These are phyloP conservation scores for Leccinum uliginosum DNA, from an alignment of 768 basidiomycete species.

Conservation along the genomic window DNA sequence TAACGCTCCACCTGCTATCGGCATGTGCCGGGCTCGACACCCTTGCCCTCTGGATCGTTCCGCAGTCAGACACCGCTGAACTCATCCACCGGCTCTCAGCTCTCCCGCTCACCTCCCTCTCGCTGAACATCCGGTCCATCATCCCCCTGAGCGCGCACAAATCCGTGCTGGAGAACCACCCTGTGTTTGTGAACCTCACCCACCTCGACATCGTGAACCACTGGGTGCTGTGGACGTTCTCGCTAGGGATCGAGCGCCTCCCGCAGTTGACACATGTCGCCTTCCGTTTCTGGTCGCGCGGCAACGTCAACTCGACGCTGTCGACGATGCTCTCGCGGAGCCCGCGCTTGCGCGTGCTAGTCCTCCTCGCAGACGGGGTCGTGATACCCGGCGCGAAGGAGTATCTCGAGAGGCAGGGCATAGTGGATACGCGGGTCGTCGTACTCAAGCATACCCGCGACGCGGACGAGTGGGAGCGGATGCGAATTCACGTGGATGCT, in stretches of 20 bases:
- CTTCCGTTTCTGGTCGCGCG: constrained; percentile 16
- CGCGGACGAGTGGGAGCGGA: neutral
- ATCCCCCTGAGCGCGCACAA: neutral
- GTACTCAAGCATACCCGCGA: constrained; percentile 12
- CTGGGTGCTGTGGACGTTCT: constrained; percentile 17
- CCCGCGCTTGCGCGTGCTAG: constrained; percentile 4
- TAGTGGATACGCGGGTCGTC: constrained; percentile 13
- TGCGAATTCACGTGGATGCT: neutral
- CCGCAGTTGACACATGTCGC: constrained; percentile 11
- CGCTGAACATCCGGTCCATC: constrained; percentile 10
- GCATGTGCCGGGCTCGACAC: constrained; percentile 8
- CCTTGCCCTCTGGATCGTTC: constrained; percentile 18
- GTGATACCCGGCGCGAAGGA: constrained; percentile 1
- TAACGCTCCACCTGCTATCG: constrained; percentile 3
- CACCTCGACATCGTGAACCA: constrained; percentile 20
- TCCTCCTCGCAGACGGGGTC: constrained; percentile 7
- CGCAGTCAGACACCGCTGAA: neutral
- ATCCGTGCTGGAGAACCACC: constrained; percentile 2
- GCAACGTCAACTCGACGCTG: constrained; percentile 5
- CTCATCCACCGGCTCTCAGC: constrained; percentile 4
- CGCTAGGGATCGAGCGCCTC: constrained; percentile 13
- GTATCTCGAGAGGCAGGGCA: constrained; percentile 8
- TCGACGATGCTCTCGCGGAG: constrained; percentile 3
- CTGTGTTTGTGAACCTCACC: constrained; percentile 11
- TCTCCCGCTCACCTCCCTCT: constrained; percentile 16